Evolutionary conservation across 139 green algal genomes (phyloP), one percentile per base, ranked within the genome.

Genomic region (Edaphochlamys debaryana): DNA sequence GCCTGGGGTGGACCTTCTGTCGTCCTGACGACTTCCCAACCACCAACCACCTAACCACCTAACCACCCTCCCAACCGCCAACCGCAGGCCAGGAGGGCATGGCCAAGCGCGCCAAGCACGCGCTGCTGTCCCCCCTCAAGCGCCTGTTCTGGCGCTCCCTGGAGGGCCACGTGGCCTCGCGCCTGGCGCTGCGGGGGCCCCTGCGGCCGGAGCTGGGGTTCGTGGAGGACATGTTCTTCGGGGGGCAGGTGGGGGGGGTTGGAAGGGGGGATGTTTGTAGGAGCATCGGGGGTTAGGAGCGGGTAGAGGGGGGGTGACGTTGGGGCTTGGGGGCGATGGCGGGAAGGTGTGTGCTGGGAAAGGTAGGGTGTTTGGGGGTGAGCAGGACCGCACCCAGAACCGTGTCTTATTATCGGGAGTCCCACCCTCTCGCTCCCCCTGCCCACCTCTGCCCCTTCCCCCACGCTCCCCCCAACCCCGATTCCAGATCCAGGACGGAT

Each of bases 401-500:
- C n/a, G n/a, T n/a, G n/a, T n/a, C n/a, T n/a, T n/a, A n/a, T n/a
- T n/a, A n/a, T n/a, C n/a, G n/a, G n/a, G n/a, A n/a, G n/a, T n/a
- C n/a, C n/a, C n/a, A n/a, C n/a, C n/a, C n/a, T n/a, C n/a, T n/a
- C n/a, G n/a, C n/a, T n/a, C n/a, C n/a, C n/a, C n/a, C n/a, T n/a
- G n/a, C n/a, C n/a, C n/a, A n/a, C n/a, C n/a, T n/a, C n/a, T n/a
- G n/a, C n/a, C n/a, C n/a, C n/a, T n/a, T n/a, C n/a, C n/a, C n/a
- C n/a, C n/a, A n/a, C n/a, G n/a, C n/a, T n/a, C n/a, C n/a, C n/a
- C n/a, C n/a, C n/a, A n/a, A n/a, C n/a, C n/a, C n/a, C n/a, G n/a
- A n/a, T n/a, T n/a, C n/a, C 73, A 80, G 73, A 80, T 80, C 40
- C 73, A 80, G 29, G 73, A 80, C 56, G 73, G 73, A 29, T 22